Base-by-base conservation (phyloP, 2,329 filamentous ascomycete species). In the Beauveria rudraprayagi region DNA sequence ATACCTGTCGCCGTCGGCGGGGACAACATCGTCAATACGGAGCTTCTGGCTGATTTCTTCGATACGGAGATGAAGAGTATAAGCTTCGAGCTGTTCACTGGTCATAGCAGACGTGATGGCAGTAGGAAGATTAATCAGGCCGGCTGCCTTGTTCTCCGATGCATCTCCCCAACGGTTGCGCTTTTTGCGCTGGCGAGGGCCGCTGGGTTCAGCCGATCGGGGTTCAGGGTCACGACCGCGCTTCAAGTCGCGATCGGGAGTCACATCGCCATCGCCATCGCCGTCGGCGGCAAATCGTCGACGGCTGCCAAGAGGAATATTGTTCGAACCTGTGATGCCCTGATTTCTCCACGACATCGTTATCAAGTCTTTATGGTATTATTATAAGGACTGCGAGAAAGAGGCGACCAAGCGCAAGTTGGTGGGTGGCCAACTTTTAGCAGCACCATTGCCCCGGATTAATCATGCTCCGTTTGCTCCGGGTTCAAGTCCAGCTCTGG, bases 11-110 rank as follows among this genome's bases (percentile, higher is more conserved):
- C 92, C 92, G 77, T 97, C 94, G 68, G 91, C 91, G 62, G 94
- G 94, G 64, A 99, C 94, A 60, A 99, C 94, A 81, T 99, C 94
- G 78, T 97, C 95, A 76, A 99, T 99, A 71, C 93, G 89, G 68
- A 99, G 86, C 83, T 99, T 99, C 79, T 99, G 93, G 73, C 92
- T 97, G 71, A 99, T 99, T 77, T 99, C 94, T 76, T 99, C 93
- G 71, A 99, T 97, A 71, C 94, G 91, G 71, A 99, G 80, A 77
- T 99, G 93, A 67, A 97, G 81, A 24, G 92, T 94, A 74, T 99
- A 99, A 22, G 94, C 94, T 74, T 99, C 94, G 60, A 97, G 85
- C 81, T 99, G 94, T 77, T 99, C 94, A 72, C 89, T 93, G 61
- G 94, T 99, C 92, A 99, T 99, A 77, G 93, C 92, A 65, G 92